These are phyloP conservation scores for Hygrocybe punicea DNA, from an alignment of 768 basidiomycete species.

Conservation along the genomic window DNA sequence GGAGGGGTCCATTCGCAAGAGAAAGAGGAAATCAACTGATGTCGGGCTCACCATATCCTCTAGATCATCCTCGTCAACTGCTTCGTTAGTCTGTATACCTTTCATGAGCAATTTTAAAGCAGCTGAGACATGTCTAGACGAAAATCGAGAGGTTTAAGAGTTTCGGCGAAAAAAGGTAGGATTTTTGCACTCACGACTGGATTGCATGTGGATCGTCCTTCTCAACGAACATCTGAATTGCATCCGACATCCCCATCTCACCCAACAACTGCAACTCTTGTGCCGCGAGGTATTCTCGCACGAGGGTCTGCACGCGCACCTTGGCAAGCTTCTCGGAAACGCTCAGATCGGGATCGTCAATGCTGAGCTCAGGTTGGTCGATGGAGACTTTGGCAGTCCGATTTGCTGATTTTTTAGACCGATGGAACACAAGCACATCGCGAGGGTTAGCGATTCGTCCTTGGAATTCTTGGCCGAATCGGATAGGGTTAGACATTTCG, in stretches of 20 bases:
- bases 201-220: slow-evolving; percentile 97
- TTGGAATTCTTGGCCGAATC: slow-evolving; percentile 94
- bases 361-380: slow-evolving; percentile 76
- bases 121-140: slow-evolving; percentile 58
- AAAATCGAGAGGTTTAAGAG: slow-evolving; percentile 6
- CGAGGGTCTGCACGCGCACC: slow-evolving; percentile 83
- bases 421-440: slow-evolving; percentile 88
- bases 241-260: slow-evolving; percentile 88
- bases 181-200: slow-evolving; percentile 54
- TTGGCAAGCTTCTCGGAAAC: slow-evolving; percentile 72
- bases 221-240: slow-evolving; percentile 93
- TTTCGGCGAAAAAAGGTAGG: neutral
- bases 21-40: slow-evolving; percentile 1
- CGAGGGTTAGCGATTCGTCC: slow-evolving; percentile 91
- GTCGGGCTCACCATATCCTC: slow-evolving; percentile 60
- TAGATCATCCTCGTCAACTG: slow-evolving; percentile 68
- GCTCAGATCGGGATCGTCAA: slow-evolving; percentile 68
- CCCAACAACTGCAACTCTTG: slow-evolving; percentile 91
- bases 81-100: slow-evolving; percentile 61
- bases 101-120: slow-evolving; percentile 63
- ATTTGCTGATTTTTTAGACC: slow-evolving; percentile 57
- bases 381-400: slow-evolving; percentile 57
- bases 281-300: slow-evolving; percentile 85
- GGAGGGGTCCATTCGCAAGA: neutral
- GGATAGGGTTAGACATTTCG: slow-evolving; percentile 91